phyloP scores from a whole-genome alignment of 2,329 filamentous ascomycete genomes.

The Sarocladium strictum region DNA sequence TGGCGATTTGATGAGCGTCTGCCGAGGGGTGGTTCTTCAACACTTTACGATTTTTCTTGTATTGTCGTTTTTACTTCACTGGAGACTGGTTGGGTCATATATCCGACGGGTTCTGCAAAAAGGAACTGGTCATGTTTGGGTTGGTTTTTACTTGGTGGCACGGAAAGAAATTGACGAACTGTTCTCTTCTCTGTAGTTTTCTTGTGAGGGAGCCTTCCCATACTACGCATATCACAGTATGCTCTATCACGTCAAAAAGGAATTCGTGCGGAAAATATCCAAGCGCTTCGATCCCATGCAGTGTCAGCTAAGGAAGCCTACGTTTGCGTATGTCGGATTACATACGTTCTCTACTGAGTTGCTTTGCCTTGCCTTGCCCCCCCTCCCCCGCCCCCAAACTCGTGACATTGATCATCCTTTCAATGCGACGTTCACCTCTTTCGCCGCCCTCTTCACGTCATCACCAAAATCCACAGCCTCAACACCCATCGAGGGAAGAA shows the following conservation, averaged over 20 bases:
- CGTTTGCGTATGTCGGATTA: background rate
- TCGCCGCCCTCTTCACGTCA: slow-evolving; percentile 20
- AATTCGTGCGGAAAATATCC: background rate
- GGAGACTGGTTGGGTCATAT: background rate
- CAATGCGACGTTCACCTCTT: slow-evolving; percentile 12
- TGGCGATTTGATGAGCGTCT: too few relatives aligned
- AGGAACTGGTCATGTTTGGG: background rate
- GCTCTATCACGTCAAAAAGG: too few relatives aligned
- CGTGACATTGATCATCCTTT: background rate
- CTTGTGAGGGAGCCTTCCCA: too few relatives aligned
- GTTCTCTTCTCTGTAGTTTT: too few relatives aligned
- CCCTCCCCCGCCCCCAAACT: too few relatives aligned
- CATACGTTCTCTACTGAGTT: background rate
- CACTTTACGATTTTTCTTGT: background rate
- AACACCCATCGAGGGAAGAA: slow-evolving; percentile 27
- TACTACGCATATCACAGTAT: too few relatives aligned
- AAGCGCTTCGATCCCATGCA: background rate
- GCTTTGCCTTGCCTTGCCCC: background rate
- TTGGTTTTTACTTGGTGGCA: too few relatives aligned
- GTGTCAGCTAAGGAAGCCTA: background rate
- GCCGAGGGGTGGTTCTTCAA: background rate
- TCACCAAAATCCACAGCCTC: slow-evolving; percentile 22
- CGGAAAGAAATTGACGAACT: too few relatives aligned
- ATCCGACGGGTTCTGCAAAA: background rate
- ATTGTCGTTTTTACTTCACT: background rate